Evolutionary conservation across 1,139 yeast genomes (phyloP).

Genomic region (Lodderomyces metapsilosis): DNA sequence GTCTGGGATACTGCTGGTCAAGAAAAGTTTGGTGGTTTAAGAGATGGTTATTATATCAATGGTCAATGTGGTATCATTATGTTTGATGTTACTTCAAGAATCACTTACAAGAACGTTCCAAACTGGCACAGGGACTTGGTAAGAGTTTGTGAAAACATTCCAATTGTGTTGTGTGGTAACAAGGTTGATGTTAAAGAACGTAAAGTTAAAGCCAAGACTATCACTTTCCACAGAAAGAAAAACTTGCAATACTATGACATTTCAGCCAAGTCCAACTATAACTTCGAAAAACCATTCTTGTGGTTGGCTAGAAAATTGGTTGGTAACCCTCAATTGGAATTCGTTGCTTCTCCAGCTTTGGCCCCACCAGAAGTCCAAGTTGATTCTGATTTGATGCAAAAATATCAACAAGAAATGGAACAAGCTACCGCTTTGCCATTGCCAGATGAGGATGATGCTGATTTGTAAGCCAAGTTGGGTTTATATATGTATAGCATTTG

Average conservation of each 20-base stretch:
- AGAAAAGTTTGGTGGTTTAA: constrained; percentile 98
- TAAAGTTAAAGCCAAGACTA: constrained; percentile 99
- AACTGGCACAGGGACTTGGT: constrained; percentile 99
- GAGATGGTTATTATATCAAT: constrained; percentile 99
- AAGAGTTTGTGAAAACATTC: constrained; percentile 99
- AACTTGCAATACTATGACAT: constrained; percentile 99
- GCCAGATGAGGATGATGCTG: constrained; percentile 99
- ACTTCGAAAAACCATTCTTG: constrained; percentile 99
- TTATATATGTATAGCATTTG: background rate
- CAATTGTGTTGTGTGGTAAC: constrained; percentile 98
- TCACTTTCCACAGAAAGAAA: constrained; percentile 99
- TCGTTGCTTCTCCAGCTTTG: constrained; percentile 98
- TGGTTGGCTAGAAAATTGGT: constrained; percentile 99
- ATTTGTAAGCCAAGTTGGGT: constrained; percentile 58
- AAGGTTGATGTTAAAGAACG: constrained; percentile 99
- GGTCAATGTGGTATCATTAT: constrained; percentile 99
- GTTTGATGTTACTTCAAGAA: constrained; percentile 99
- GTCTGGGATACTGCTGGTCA: constrained; percentile 99
- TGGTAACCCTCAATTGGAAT: constrained; percentile 97
- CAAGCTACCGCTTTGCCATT: constrained; percentile 99
- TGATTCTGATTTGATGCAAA: constrained; percentile 93
- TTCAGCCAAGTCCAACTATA: constrained; percentile 99
- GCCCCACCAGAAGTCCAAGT: constrained; percentile 99
- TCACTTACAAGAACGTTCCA: constrained; percentile 99
- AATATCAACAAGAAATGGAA: constrained; percentile 99